Evolutionary conservation across 2,329 filamentous ascomycete species (phyloP).

Genomic region (Cyphellophora europaea): DNA sequence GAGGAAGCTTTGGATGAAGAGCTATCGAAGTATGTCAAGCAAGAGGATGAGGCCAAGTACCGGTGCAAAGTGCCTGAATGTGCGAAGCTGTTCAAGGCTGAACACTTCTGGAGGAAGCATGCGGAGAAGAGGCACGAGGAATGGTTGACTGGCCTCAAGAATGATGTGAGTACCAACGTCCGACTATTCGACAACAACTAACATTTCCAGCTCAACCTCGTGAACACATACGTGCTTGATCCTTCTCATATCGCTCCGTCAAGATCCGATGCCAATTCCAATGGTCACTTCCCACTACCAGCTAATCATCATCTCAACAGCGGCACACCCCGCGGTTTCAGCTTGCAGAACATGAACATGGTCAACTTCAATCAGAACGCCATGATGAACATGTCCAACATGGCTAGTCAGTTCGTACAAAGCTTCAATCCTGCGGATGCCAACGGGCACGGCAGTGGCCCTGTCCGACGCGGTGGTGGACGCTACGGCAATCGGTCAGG

Average conservation of each 20-base stretch:
- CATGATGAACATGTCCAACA: slow-evolving; percentile 17
- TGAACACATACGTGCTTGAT: slow-evolving; percentile 91
- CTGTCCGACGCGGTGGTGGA: slow-evolving; percentile 58
- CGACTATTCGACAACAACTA: neutral
- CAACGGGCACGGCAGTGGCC: slow-evolving; percentile 42
- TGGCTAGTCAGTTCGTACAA: slow-evolving; percentile 26
- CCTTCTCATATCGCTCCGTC: slow-evolving; percentile 91
- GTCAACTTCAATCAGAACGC: slow-evolving; percentile 48
- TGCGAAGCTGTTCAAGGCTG: slow-evolving; percentile 92
- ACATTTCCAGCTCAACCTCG: slow-evolving; percentile 61
- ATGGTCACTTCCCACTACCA: slow-evolving; percentile 82
- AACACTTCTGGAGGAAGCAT: slow-evolving; percentile 96
- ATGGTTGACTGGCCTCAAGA: slow-evolving; percentile 70
- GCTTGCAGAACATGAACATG: slow-evolving; percentile 56
- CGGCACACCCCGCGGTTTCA: slow-evolving; percentile 88
- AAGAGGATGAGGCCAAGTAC: slow-evolving; percentile 95
- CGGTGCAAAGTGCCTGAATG: slow-evolving; percentile 95
- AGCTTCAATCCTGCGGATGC: slow-evolving; percentile 32
- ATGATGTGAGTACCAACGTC: slow-evolving; percentile 60
- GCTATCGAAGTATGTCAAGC: slow-evolving; percentile 78
- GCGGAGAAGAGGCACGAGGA: slow-evolving; percentile 91
- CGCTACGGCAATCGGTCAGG: slow-evolving; percentile 56
- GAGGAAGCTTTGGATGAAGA: slow-evolving; percentile 86
- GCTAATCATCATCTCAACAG: slow-evolving; percentile 61
- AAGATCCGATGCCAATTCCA: slow-evolving; percentile 86